A percentile compares a stretch with the other conserved stretches of the same genome.
Conservation (phyloP, 495 filamentous ascomycete species). For the Lepidopterella palustris region DNA sequence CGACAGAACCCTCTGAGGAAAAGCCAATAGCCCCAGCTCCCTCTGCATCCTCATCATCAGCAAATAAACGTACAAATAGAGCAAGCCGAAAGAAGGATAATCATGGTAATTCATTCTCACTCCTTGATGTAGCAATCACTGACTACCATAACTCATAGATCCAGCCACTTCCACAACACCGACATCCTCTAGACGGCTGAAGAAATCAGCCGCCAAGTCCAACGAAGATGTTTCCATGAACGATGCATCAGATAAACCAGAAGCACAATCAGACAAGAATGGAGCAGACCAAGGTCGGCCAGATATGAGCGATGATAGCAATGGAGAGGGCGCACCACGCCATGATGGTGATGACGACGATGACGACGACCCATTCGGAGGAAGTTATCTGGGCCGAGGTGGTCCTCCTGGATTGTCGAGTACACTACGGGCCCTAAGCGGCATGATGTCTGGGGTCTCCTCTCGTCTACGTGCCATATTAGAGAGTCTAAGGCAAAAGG, state of each 20-base stretch:
- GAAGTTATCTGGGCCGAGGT: conserved; percentile 58
- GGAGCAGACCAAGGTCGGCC: conserved; percentile 38
- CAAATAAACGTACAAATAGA: conserved; percentile 18
- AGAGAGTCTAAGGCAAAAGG: conserved; percentile 75
- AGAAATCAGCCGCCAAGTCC: conserved; percentile 33
- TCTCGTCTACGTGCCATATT: conserved; percentile 77
- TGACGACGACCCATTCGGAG: conserved; percentile 75
- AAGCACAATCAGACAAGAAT: conserved; percentile 39
- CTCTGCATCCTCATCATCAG: conserved; percentile 34
- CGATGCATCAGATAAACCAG: conserved; percentile 43
- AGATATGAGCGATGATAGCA: conserved; percentile 43
- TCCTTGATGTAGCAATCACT: no score
- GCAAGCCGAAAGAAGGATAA: conserved; percentile 12
- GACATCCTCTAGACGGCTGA: conserved; percentile 41
- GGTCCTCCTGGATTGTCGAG: conserved; percentile 63
- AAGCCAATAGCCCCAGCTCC: conserved; percentile 43
- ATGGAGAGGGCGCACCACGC: conserved; percentile 46
- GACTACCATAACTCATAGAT: conserved; percentile 12
- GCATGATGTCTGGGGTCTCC: conserved; percentile 82
- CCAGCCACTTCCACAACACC: conserved; percentile 2
- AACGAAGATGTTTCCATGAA: conserved; percentile 42
- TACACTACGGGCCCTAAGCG: conserved; percentile 77
- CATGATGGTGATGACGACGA: conserved; percentile 56
- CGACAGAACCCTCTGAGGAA: conserved; percentile 35
- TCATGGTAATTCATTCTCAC: no score